Conservation (phyloP, 2,329 filamentous ascomycete species). For the Colletotrichum chrysophilum region DNA sequence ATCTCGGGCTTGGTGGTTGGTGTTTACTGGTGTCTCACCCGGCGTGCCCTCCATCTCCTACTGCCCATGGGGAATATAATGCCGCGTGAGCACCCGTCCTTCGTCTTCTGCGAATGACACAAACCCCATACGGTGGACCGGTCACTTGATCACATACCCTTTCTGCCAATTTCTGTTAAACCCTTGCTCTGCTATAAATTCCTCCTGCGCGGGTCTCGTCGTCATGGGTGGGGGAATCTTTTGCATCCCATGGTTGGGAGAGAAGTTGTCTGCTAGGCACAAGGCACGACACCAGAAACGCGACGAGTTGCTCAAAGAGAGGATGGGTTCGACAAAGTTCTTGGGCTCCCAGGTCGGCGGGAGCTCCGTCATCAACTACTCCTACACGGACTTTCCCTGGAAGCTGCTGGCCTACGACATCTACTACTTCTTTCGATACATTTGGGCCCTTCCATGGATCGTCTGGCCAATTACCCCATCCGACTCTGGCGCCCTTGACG, state of each 20-base stretch:
- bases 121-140: neutral
- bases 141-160: slow-evolving; percentile 19
- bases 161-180: neutral
- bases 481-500: slow-evolving; percentile 62
- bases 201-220: neutral
- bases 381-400: slow-evolving; percentile 63
- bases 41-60: neutral
- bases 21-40: slow-evolving; percentile 1
- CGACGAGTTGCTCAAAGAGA: slow-evolving; percentile 2
- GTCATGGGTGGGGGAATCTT: slow-evolving; percentile 12
- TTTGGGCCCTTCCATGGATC: slow-evolving; percentile 64
- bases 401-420: slow-evolving; percentile 56
- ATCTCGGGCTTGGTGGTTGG: neutral
- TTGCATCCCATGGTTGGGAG: slow-evolving; percentile 1
- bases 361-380: slow-evolving; percentile 62
- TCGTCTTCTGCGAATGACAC: neutral
- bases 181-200: neutral
- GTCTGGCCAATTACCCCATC: slow-evolving; percentile 62
- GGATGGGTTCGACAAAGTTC: slow-evolving; percentile 48
- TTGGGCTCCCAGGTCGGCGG: slow-evolving; percentile 65
- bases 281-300: slow-evolving; percentile 5
- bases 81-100: slow-evolving; percentile 15
- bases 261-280: neutral
- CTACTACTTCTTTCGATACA: slow-evolving; percentile 59
- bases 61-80: slow-evolving; percentile 14